Base-by-base conservation (phyloP, 2,329 filamentous ascomycete genomes). In the Ceratocystis ficicola region DNA sequence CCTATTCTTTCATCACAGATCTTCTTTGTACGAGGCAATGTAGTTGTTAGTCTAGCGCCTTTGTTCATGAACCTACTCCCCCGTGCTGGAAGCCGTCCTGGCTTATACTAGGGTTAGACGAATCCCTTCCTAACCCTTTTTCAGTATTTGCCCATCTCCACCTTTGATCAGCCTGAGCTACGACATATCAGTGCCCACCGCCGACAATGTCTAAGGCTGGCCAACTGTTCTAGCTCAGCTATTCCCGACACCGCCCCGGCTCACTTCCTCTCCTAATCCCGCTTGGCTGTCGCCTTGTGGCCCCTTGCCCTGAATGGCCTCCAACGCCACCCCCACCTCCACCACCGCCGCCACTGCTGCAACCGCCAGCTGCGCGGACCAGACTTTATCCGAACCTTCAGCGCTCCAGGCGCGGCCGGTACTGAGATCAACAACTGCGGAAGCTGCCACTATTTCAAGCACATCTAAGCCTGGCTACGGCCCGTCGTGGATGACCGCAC, bases 401-500 rank as follows among this genome's bases (percentile, higher is more conserved):
- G 48, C 48, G n/a, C 48, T 15, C n/a, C 8, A 50, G 48, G 17
- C 48, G n/a, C 48, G 20, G 22, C 20, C 48, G 8, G 17, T 20
- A 20, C 48, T 22, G 48, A 20, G 8, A 50, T 22, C 36, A 41
- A 15, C 36, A 41, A 41, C 36, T 41, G 10, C 36, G 12, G 36
- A 12, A 41, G 12, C 36, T 4, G 10, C 10, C 36, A 15, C 36
- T 41, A 12, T 41, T 15, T 3, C 48, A 50, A 22, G 3, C 48
- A 20, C 48, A 10, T 20, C 48, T 2, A 50, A 50, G 22, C 17
- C 48, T 4, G 48, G 48, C 48, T 50, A 50, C 20, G n/a, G 20
- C 48, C 30, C 65, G 12, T 60, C 65, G 22, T 79, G 75, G 77
- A 80, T 86, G 74, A 76, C 80, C 57, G 80, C 91, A 65, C 93